Base-by-base conservation (phyloP, 768 basidiomycete genomes). In the Boletus sensibilis region DNA sequence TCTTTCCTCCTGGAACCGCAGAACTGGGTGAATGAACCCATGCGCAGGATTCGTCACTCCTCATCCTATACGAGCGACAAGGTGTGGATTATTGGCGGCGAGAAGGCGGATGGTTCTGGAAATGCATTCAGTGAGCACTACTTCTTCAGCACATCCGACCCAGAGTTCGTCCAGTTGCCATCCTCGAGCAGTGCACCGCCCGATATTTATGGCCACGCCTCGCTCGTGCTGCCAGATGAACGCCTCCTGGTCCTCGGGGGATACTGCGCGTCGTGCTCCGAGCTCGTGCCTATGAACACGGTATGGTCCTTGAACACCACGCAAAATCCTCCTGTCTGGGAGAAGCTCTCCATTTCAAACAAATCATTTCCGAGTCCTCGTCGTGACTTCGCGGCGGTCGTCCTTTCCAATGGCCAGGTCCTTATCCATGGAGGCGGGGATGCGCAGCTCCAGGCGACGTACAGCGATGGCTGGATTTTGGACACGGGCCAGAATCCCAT, bases 401-500 rank as follows among this genome's bases (percentile, higher is more conserved):
- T 77, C 10, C 74, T 86, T 33, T 71, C 77, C 21, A 77, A 77
- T 37, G 80, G 79, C 35, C 80, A 79, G 45, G 74, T 92, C 21
- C 71, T 94, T 53, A 83, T 95, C 16, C 89, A 92, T 21, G 94
- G 94, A 5, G 94, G 94, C 7, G 79, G 82, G 29, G 84, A 90
- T 64, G 81, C 78, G 5, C 65, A 55, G 37, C 73, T 85, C 40
- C 79, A 85, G 63, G 76, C 63, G 4, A 80, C 78, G n/a, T 80
- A 78, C 53, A 75, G 68, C 37, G 87, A 88, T 70, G 94, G 92
- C 16, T 88, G 84, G 85, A 77, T 87, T 52, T 79, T 88, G 35
- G 83, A 87, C 65, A 81, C 82, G 3, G 74, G 74, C 11, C 74
- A 76, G 63, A 76, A 65, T 53, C 82, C 85, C 4, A 82, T 85